Conservation (phyloP, 768 basidiomycete species). For the Lactarius sanguifluus region DNA sequence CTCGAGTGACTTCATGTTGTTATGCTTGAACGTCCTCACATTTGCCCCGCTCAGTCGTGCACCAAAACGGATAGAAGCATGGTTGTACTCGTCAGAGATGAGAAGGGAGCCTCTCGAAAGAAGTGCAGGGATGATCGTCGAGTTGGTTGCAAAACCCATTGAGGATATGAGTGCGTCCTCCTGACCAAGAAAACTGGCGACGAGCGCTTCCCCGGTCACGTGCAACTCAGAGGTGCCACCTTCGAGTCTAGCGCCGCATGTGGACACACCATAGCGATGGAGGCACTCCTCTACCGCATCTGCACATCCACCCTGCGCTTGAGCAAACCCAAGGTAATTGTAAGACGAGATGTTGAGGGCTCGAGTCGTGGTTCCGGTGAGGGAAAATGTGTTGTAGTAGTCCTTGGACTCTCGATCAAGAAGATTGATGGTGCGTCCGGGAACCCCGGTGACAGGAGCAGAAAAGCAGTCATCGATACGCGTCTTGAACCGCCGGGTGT, state of each 20-base stretch:
- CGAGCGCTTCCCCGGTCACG: constrained; percentile 73
- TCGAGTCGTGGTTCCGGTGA: constrained; percentile 79
- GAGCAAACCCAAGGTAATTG: constrained; percentile 98
- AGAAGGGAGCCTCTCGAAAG: constrained; percentile 89
- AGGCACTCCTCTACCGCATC: constrained; percentile 89
- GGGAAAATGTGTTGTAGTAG: constrained; percentile 72
- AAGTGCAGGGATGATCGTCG: constrained; percentile 88
- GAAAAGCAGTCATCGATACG: constrained; percentile 96
- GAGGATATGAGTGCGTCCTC: constrained; percentile 90
- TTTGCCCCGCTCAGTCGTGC: constrained; percentile 85
- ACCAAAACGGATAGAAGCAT: constrained; percentile 92
- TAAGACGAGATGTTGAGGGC: constrained; percentile 97
- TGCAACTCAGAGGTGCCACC: constrained; percentile 89
- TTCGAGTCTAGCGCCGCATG: constrained; percentile 76
- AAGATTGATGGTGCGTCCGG: constrained; percentile 86
- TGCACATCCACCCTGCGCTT: constrained; percentile 88
- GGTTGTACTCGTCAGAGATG: constrained; percentile 96
- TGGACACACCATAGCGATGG: constrained; percentile 74
- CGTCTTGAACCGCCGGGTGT: constrained; percentile 91
- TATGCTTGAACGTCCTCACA: constrained; percentile 95
- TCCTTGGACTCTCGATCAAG: constrained; percentile 83
- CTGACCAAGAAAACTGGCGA: constrained; percentile 85
- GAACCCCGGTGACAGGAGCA: constrained; percentile 90
- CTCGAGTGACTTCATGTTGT: constrained; percentile 86
- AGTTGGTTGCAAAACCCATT: constrained; percentile 97